Evolutionary conservation across 306 rosid species (phyloP), one percentile per base, ranked within the genome.

Genomic region (Inga leiocalycina): DNA sequence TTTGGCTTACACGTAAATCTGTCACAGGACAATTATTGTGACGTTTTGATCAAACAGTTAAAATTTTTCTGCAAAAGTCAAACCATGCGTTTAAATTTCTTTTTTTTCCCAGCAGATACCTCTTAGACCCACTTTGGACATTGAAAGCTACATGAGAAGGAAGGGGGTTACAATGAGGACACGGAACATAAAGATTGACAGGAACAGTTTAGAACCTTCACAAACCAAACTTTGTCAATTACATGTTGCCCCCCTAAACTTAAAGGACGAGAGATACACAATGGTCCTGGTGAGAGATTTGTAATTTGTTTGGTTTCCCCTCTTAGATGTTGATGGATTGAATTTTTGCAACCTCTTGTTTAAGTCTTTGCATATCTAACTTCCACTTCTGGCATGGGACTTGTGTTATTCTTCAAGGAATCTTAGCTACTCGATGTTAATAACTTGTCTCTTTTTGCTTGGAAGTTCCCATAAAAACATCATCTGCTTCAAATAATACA

Each of bases 201-300:
- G 46, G 17, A 52, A 56, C 66, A 4, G 34, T 34, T 51, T 75
- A 75, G 48, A 75, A 75, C 48, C 32, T 75, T 52, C 46, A 75
- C 66, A 75, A 75, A 16, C 52, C 48, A 52, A 22, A 34, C 17
- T 34, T 74, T 74, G 78, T 34, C 65, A 49, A 30, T 30, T 32
- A 15, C 22, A 30, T 30, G 64, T 4, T 46, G 17, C 34, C 20
- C 17, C 56, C 30, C 17, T 9, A 7, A 67, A 49, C 80, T 80
- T 80, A 9, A 5, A 8, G 73, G 82, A 43, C 84, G 76, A 71
- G 76, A 71, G 82, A 48, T 17, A 52, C 70, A 52, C 0, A 51
- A 87, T 83, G 87, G 87, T 87, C 89, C 89, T 45, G 10, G 27
- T 46, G 43, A 39, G 1, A 6, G 43, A 39, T 6, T 49, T 15